A percentile compares a stretch with the other conserved stretches of the same genome.
Evolutionary conservation across 305 asterid genomes (phyloP).

Genomic region (Fraxinus greggii): DNA sequence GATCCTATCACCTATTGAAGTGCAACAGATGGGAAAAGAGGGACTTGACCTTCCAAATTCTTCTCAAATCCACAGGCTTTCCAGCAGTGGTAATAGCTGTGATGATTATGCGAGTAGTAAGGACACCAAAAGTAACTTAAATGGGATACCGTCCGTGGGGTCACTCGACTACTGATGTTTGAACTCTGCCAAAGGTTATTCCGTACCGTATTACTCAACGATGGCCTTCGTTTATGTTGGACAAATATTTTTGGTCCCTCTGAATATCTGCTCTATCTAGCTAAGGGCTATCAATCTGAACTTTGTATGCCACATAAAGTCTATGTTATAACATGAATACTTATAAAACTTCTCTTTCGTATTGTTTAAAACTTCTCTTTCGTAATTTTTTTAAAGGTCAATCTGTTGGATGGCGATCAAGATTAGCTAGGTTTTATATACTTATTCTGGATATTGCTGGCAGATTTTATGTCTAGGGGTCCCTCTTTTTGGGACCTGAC

Average conservation of each 20-base stretch:
- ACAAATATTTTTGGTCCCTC: slow-evolving; percentile 21
- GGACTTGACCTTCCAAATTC: slow-evolving; percentile 66
- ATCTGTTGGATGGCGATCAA: slow-evolving; percentile 8
- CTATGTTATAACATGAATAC: slow-evolving; percentile 34
- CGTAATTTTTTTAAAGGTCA: slow-evolving; percentile 11
- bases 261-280: slow-evolving; percentile 29
- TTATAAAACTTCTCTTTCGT: slow-evolving; percentile 24
- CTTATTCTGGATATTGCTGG: neutral
- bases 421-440: neutral
- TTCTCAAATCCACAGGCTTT: slow-evolving; percentile 40
- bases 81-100: slow-evolving; percentile 42
- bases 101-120: slow-evolving; percentile 55
- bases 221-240: slow-evolving; percentile 27
- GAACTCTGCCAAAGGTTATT: slow-evolving; percentile 21
- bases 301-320: slow-evolving; percentile 30
- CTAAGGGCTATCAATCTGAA: slow-evolving; percentile 25
- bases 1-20: slow-evolving; percentile 86
- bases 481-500: neutral
- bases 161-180: slow-evolving; percentile 58
- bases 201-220: slow-evolving; percentile 33
- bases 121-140: slow-evolving; percentile 50
- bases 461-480: neutral
- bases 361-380: slow-evolving; percentile 27
- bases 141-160: slow-evolving; percentile 64
- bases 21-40: slow-evolving; percentile 89